Evolutionary conservation across 1,139 yeast species (phyloP).

Genomic region (Blastobotrys proliferans): DNA sequence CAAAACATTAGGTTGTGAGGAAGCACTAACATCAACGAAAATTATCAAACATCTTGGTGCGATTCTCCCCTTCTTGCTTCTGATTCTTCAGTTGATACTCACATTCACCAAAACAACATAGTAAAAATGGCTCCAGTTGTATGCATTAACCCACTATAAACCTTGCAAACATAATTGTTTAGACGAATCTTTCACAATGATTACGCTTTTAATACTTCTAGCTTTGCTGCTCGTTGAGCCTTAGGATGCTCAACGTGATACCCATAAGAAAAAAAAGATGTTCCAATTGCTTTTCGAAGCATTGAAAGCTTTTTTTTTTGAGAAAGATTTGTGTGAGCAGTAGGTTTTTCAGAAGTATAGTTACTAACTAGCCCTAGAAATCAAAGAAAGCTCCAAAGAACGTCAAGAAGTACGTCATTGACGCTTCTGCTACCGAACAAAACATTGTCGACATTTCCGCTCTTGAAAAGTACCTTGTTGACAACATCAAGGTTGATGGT

Average conservation of each 20-base stretch:
- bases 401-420: slow-evolving; percentile 91
- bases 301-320: background rate
- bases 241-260: slow-evolving; percentile 9
- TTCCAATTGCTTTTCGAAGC: slow-evolving; percentile 19
- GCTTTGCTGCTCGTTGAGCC: slow-evolving; percentile 26
- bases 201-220: slow-evolving; percentile 18
- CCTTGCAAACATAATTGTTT: background rate
- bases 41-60: too few species aligned
- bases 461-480: slow-evolving; percentile 96
- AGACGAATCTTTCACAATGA: background rate
- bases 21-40: too few species aligned
- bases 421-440: slow-evolving; percentile 96
- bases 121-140: slow-evolving; percentile 84
- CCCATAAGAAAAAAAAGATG: background rate
- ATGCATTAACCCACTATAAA: slow-evolving; percentile 40
- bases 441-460: slow-evolving; percentile 92
- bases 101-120: background rate
- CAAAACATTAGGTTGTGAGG: background rate
- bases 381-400: slow-evolving; percentile 50
- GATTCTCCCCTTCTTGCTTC: background rate
- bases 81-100: background rate
- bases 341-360: slow-evolving; percentile 33
- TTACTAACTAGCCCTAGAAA: slow-evolving; percentile 53
- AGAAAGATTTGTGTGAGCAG: slow-evolving; percentile 33
- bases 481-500: slow-evolving; percentile 98